These are phyloP conservation scores for Pistacia atlantica DNA, from an alignment of 345 rosid genomes.

Conservation along the genomic window DNA sequence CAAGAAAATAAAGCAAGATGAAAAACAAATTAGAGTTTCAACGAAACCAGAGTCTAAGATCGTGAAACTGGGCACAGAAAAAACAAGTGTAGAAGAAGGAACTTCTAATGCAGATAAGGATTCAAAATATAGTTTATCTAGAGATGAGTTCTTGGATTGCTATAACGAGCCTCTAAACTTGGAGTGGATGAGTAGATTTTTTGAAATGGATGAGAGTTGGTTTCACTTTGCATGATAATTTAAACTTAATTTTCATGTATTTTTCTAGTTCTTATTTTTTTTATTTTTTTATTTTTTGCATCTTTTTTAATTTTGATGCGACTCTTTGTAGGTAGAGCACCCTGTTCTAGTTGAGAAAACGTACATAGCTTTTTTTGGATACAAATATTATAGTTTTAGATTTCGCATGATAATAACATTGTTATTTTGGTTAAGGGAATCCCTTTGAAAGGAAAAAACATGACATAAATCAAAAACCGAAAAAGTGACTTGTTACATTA, in stretches of 20 bases:
- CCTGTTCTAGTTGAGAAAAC: too few relatives aligned
- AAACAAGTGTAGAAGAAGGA: slow-evolving; percentile 11
- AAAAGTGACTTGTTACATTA: not conserved
- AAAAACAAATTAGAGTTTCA: slow-evolving; percentile 19
- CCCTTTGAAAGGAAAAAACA: not conserved
- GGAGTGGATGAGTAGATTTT: slow-evolving; percentile 47
- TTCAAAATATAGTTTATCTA: slow-evolving; percentile 15
- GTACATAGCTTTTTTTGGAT: too few relatives aligned
- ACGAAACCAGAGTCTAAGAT: slow-evolving; percentile 4
- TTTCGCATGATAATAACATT: too few relatives aligned
- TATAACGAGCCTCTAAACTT: slow-evolving; percentile 34
- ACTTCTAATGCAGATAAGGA: slow-evolving; percentile 5
- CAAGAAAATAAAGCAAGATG: slow-evolving; percentile 40
- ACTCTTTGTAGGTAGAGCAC: not conserved
- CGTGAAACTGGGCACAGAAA: not conserved
- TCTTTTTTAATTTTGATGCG: not conserved
- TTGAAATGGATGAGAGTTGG: slow-evolving; percentile 40
- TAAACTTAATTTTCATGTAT: not conserved
- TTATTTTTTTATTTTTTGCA: not conserved
- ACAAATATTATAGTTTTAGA: too few relatives aligned
- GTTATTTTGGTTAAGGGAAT: not conserved
- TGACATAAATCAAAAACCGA: not conserved
- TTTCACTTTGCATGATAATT: slow-evolving; percentile 13
- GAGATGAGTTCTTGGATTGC: slow-evolving; percentile 27
- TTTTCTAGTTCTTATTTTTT: too few relatives aligned